These are phyloP conservation scores for Leccinum rimulosum DNA, from an alignment of 768 basidiomycete species.

Conservation along the genomic window DNA sequence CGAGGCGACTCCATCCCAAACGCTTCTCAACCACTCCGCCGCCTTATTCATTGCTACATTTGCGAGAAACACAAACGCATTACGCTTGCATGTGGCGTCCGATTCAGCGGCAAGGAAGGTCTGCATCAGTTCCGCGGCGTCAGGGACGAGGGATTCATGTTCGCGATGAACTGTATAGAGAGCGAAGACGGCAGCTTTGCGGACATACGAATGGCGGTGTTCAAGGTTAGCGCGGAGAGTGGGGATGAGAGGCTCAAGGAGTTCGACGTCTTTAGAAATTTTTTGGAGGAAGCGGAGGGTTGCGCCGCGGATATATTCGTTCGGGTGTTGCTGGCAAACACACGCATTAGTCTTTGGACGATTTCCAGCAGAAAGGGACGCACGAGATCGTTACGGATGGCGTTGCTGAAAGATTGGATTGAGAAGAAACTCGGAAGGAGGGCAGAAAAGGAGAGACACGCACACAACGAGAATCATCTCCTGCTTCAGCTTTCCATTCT, in stretches of 20 bases:
- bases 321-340: slow-evolving; percentile 87
- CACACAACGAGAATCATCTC: slow-evolving; percentile 99
- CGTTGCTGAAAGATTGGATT: slow-evolving; percentile 58
- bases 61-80: slow-evolving; percentile 94
- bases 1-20: slow-evolving; percentile 77
- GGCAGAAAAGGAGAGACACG: slow-evolving; percentile 33
- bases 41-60: slow-evolving; percentile 85
- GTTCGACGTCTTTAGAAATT: slow-evolving; percentile 87
- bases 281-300: slow-evolving; percentile 96
- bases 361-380: slow-evolving; percentile 28
- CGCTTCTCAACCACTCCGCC: slow-evolving; percentile 83
- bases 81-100: slow-evolving; percentile 94
- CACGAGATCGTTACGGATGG: slow-evolving; percentile 95
- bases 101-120: slow-evolving; percentile 96
- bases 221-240: slow-evolving; percentile 92
- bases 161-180: slow-evolving; percentile 92
- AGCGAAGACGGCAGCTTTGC: slow-evolving; percentile 98
- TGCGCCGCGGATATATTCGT: slow-evolving; percentile 99
- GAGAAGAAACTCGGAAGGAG: slow-evolving; percentile 7
- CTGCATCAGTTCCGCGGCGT: slow-evolving; percentile 93
- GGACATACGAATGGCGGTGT: slow-evolving; percentile 95
- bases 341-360: neutral
- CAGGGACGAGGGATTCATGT: slow-evolving; percentile 93
- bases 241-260: slow-evolving; percentile 94
- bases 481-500: slow-evolving; percentile 95